Evolutionary conservation across 495 filamentous ascomycete genomes (phyloP).

Genomic region (Echria macrotheca): DNA sequence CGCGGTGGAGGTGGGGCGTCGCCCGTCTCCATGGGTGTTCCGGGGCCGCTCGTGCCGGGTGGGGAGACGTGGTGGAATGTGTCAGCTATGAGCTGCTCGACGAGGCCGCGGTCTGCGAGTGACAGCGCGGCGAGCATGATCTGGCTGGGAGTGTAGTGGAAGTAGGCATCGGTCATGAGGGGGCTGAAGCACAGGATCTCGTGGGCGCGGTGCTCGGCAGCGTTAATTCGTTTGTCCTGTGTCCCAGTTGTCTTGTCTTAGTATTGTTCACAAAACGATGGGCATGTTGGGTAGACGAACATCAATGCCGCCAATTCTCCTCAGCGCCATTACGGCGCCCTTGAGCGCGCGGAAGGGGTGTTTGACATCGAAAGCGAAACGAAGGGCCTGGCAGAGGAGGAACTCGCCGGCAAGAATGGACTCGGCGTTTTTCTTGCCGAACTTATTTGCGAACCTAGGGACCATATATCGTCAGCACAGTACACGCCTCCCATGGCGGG

Average conservation of each 20-base stretch:
- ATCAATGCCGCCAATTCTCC: conserved; percentile 42
- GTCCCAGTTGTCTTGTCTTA: too few relatives aligned
- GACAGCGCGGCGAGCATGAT: conserved; percentile 80
- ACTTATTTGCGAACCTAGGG: conserved; percentile 50
- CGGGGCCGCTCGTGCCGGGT: conserved; percentile 15
- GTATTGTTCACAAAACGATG: too few relatives aligned
- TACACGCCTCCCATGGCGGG: background rate
- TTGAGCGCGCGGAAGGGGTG: conserved; percentile 87
- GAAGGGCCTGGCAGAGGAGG: conserved; percentile 83
- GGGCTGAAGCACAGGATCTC: conserved; percentile 72
- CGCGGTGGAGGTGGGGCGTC: conserved; percentile 9
- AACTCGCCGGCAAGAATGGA: conserved; percentile 86
- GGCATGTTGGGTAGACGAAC: too few relatives aligned
- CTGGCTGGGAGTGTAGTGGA: conserved; percentile 91
- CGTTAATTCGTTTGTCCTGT: conserved; percentile 50
- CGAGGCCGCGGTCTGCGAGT: conserved; percentile 66
- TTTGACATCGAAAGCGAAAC: conserved; percentile 87
- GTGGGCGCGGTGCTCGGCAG: conserved; percentile 65
- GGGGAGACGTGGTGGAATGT: conserved; percentile 50
- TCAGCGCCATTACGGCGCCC: conserved; percentile 78
- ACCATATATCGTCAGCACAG: conserved; percentile 11
- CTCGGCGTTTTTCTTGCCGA: conserved; percentile 53
- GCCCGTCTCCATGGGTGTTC: conserved; percentile 15
- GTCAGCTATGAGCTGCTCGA: conserved; percentile 63
- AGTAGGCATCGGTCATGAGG: conserved; percentile 86